A percentile compares a stretch with the other conserved stretches of the same genome.
Evolutionary conservation across 2,329 filamentous ascomycete species (phyloP).

Genomic region (Ceratocystis papillata): DNA sequence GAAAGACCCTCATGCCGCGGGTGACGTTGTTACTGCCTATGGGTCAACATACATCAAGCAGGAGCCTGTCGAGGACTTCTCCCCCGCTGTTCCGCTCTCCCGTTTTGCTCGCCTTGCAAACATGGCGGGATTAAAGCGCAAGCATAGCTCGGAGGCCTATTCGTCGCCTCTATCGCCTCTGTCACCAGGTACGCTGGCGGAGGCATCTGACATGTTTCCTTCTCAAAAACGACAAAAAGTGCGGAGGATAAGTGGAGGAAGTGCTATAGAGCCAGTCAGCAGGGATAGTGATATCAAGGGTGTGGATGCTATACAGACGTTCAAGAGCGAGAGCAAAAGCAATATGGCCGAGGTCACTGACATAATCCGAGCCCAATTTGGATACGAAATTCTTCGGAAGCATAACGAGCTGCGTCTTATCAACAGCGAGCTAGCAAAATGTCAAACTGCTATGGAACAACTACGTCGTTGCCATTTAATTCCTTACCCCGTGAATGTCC

Average conservation of each 20-base stretch:
- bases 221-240: constrained; percentile 19
- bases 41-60: constrained; percentile 21
- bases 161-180: constrained; percentile 20
- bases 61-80: constrained; percentile 20
- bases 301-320: constrained; percentile 6
- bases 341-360: constrained; percentile 20
- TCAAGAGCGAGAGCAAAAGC: constrained; percentile 8
- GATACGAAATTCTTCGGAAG: constrained; percentile 83
- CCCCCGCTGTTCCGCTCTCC: constrained; percentile 1
- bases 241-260: constrained; percentile 14
- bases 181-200: constrained; percentile 17
- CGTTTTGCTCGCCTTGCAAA: constrained; percentile 1
- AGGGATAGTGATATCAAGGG: constrained; percentile 9
- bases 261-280: not conserved
- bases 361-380: constrained; percentile 69
- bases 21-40: constrained; percentile 11
- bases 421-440: constrained; percentile 92
- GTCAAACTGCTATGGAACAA: constrained; percentile 86
- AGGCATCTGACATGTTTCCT: constrained; percentile 15
- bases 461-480: constrained; percentile 84
- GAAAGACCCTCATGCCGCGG: constrained; percentile 4
- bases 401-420: constrained; percentile 90
- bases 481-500: constrained; percentile 66
- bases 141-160: constrained; percentile 22
- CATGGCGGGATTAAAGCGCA: constrained; percentile 20